phyloP scores from a whole-genome alignment of 2,329 filamentous ascomycete species.

The Aspergillus aculeatinus region DNA sequence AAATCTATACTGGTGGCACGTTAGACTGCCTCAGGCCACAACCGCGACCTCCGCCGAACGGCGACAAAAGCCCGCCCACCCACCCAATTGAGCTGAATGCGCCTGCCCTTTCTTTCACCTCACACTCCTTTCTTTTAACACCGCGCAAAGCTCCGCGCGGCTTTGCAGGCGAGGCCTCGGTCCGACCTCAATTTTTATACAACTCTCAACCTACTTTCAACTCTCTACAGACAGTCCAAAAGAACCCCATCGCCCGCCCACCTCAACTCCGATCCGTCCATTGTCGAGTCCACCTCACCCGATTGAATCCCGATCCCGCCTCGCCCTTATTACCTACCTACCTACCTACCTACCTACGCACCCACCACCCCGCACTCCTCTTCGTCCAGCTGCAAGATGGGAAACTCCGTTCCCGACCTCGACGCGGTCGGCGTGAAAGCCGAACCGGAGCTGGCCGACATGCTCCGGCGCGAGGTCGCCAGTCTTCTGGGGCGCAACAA shows the following conservation, averaged over 20 bases:
- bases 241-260: not conserved
- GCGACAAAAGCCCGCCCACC: not conserved
- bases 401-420: constrained; percentile 43
- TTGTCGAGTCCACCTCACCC: not conserved
- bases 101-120: constrained; percentile 1
- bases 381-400: constrained; percentile 28
- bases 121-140: not conserved
- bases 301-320: not conserved
- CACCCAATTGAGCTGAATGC: constrained; percentile 4
- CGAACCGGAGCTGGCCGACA: constrained; percentile 57
- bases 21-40: constrained; percentile 25
- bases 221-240: constrained; percentile 1
- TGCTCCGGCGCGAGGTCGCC: constrained; percentile 72
- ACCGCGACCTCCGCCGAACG: constrained; percentile 3
- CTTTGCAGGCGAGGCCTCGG: not conserved
- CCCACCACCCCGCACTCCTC: not conserved
- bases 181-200: not conserved
- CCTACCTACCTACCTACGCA: constrained; percentile 1
- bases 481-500: constrained; percentile 69
- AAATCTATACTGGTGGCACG: not conserved
- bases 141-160: not conserved
- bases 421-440: constrained; percentile 60
- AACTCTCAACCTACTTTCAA: not conserved
- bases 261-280: not conserved
- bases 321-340: constrained; percentile 1